Evolutionary conservation across 495 filamentous ascomycete species (phyloP).

Genomic region (Cladorrhinum samala): DNA sequence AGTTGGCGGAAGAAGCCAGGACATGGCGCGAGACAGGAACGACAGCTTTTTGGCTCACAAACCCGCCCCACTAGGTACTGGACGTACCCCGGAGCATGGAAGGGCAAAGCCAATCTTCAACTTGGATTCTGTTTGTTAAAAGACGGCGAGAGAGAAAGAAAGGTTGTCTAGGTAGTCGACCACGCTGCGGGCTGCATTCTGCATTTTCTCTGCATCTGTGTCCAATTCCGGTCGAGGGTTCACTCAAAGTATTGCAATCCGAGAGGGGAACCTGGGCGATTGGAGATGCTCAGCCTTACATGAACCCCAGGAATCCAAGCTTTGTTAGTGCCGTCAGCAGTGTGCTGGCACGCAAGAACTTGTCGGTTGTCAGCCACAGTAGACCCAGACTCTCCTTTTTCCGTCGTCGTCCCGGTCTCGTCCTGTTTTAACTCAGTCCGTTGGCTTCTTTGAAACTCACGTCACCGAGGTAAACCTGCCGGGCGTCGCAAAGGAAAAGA

Average conservation of each 20-base stretch:
- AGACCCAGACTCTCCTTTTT: background rate
- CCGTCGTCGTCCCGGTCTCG: too few relatives aligned
- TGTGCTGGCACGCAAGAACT: constrained; percentile 12
- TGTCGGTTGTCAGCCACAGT: constrained; percentile 18
- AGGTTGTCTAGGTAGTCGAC: too few relatives aligned
- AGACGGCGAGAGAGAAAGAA: too few relatives aligned
- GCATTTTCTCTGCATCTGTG: background rate
- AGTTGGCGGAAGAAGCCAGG: too few relatives aligned
- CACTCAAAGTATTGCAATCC: background rate
- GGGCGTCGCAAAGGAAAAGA: background rate
- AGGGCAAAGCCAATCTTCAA: too few relatives aligned
- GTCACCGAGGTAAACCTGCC: too few relatives aligned
- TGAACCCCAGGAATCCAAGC: constrained; percentile 10
- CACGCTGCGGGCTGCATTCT: background rate
- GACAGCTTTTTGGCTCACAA: background rate
- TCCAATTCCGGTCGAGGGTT: background rate
- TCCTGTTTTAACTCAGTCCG: too few relatives aligned
- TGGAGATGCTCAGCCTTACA: constrained; percentile 24
- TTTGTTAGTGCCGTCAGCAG: constrained; percentile 15
- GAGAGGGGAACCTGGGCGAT: background rate
- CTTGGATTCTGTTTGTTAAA: too few relatives aligned
- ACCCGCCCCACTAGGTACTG: too few relatives aligned
- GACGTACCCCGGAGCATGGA: too few relatives aligned
- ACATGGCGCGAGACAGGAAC: background rate
- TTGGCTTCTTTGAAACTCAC: too few relatives aligned